Conservation (phyloP, 768 basidiomycete species). For the Kwoniella dendrophila region DNA sequence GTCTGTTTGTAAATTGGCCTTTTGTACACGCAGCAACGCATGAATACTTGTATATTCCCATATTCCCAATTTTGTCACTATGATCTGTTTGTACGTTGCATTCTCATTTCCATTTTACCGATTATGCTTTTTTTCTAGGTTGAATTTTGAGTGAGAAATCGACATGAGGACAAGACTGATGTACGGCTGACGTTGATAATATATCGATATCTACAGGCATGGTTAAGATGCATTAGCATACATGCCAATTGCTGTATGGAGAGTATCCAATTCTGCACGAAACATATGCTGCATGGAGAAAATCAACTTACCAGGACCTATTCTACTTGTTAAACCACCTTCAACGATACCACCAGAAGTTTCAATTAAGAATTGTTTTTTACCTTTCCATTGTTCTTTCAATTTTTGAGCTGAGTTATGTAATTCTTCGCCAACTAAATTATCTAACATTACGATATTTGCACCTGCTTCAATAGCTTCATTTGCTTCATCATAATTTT, state of each 20-base stretch:
- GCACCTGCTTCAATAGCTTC: conserved; percentile 97
- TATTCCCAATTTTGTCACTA: no score
- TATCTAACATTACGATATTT: conserved; percentile 93
- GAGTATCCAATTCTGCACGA: no score
- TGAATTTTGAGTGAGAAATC: conserved; percentile 98
- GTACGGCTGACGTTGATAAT: conserved; percentile 62
- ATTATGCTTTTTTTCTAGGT: conserved; percentile 43
- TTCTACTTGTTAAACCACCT: conserved; percentile 73
- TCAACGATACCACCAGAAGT: conserved; percentile 95
- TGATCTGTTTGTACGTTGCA: no score
- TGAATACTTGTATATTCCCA: no score
- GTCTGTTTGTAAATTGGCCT: no score
- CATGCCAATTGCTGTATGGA: no score
- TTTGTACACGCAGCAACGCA: no score
- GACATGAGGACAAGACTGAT: conserved; percentile 78
- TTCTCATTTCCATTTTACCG: no score
- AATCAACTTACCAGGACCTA: conserved; percentile 72
- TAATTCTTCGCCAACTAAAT: conserved; percentile 78
- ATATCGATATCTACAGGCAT: conserved; percentile 80
- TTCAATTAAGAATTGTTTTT: conserved; percentile 81
- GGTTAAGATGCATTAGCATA: not conserved
- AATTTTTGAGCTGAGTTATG: conserved; percentile 68
- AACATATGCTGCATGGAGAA: not conserved
- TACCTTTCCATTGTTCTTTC: conserved; percentile 76
- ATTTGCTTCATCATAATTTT: conserved; percentile 83